Conservation (phyloP, 345 rosid genomes). For the Salix caprea region DNA sequence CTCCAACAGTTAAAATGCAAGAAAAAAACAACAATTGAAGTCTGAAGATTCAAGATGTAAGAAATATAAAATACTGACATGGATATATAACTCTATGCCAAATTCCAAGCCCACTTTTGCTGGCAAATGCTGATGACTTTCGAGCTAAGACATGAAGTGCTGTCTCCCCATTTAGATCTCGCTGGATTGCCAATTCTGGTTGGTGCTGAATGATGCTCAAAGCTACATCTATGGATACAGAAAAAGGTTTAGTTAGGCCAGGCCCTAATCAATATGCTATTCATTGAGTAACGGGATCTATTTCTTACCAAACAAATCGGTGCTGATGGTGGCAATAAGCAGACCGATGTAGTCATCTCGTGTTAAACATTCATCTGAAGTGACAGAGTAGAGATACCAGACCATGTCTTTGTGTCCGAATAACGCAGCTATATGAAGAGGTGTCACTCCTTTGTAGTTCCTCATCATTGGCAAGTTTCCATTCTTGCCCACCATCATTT, state of each 20-base stretch:
- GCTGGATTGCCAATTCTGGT: constrained; percentile 32
- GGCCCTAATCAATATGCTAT: not conserved
- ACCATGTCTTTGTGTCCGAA: constrained; percentile 19
- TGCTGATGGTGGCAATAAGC: constrained; percentile 26
- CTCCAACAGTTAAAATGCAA: not conserved
- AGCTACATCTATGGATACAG: constrained; percentile 29
- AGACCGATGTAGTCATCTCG: constrained; percentile 24
- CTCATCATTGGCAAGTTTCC: not conserved
- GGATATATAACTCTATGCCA: constrained; percentile 21
- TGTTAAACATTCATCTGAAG: constrained; percentile 19
- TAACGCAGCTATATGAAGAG: constrained; percentile 12
- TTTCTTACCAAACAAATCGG: constrained; percentile 28
- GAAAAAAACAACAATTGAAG: not conserved
- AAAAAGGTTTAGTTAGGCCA: not conserved
- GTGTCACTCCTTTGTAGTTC: constrained; percentile 9
- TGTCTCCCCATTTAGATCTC: constrained; percentile 32
- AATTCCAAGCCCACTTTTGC: constrained; percentile 10
- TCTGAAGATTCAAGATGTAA: too few species aligned
- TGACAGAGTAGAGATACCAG: constrained; percentile 31
- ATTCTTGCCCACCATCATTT: constrained; percentile 5
- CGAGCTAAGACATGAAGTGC: constrained; percentile 36
- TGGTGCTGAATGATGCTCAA: constrained; percentile 23
- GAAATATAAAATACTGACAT: constrained; percentile 8
- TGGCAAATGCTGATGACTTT: constrained; percentile 25
- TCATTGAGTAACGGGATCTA: not conserved